Conservation (phyloP, 2,329 filamentous ascomycete species). For the Cercospora zeina region DNA sequence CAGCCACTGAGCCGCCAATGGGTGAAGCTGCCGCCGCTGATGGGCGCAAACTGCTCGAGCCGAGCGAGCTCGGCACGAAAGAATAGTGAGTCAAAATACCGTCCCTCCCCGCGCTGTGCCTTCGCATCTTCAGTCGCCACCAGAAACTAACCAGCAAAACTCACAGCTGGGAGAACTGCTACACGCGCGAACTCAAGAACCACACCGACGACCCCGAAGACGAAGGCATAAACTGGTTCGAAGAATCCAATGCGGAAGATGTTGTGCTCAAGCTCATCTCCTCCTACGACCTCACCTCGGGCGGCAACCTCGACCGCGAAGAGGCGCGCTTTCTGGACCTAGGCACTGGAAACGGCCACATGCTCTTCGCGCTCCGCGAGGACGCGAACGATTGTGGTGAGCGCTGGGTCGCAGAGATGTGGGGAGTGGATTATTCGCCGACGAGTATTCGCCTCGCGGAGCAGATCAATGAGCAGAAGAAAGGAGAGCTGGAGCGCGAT, state of each 20-base stretch:
- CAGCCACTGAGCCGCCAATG: background rate
- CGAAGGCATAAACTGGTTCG: conserved; percentile 93
- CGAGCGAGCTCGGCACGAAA: conserved; percentile 81
- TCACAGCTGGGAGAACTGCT: conserved; percentile 60
- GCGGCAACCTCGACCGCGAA: conserved; percentile 47
- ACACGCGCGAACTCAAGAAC: conserved; percentile 70
- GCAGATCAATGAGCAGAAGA: conserved; percentile 52
- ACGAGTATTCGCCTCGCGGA: conserved; percentile 72
- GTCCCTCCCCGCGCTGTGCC: background rate
- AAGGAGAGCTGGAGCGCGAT: background rate
- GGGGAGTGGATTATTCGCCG: conserved; percentile 86
- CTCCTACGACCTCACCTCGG: conserved; percentile 51
- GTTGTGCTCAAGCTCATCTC: conserved; percentile 69
- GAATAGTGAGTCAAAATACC: conserved; percentile 67
- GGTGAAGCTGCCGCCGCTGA: background rate
- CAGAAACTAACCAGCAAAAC: conserved; percentile 13
- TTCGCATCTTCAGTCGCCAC: background rate
- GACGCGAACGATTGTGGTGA: conserved; percentile 47
- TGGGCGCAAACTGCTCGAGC: conserved; percentile 57
- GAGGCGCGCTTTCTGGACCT: conserved; percentile 74
- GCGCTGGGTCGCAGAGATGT: conserved; percentile 66
- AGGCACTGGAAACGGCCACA: conserved; percentile 89
- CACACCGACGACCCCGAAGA: conserved; percentile 70
- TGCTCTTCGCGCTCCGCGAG: conserved; percentile 78
- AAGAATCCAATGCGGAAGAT: conserved; percentile 82